phyloP scores from a whole-genome alignment of 1,284 basidiomycete genomes.

The Athelia psychrophila region DNA sequence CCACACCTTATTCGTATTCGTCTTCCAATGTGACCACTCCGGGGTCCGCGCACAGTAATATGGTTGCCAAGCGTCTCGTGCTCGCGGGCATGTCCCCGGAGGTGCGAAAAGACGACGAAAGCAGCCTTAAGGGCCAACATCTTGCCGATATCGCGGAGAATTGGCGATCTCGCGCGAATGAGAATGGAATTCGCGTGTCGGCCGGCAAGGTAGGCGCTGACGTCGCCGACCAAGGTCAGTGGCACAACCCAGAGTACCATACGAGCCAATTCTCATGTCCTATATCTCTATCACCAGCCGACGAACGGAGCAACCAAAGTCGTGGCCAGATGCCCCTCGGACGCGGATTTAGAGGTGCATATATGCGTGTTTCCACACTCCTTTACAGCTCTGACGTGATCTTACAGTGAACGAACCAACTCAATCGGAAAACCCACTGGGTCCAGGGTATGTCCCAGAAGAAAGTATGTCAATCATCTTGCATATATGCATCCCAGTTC shows the following conservation, averaged over 20 bases:
- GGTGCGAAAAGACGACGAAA: slow-evolving; percentile 27
- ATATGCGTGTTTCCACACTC: slow-evolving; percentile 26
- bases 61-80: slow-evolving; percentile 35
- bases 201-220: slow-evolving; percentile 50
- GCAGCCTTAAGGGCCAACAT: slow-evolving; percentile 19
- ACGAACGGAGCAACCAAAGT: neutral
- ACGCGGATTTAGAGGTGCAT: slow-evolving; percentile 22
- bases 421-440: neutral
- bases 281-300: neutral
- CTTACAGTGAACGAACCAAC: neutral
- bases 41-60: slow-evolving; percentile 49
- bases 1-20: slow-evolving; percentile 7
- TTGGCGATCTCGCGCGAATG: slow-evolving; percentile 69
- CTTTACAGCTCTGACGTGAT: slow-evolving; percentile 29
- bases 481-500: slow-evolving; percentile 14
- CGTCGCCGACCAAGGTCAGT: no score
- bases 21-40: slow-evolving; percentile 40
- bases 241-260: no score
- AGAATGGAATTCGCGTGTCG: slow-evolving; percentile 68
- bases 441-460: slow-evolving; percentile 20
- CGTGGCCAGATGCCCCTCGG: neutral
- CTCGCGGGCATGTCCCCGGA: slow-evolving; percentile 25
- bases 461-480: slow-evolving; percentile 34
- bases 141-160: slow-evolving; percentile 62
- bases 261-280: neutral